These are phyloP conservation scores for Pseudoperonospora humuli DNA, from an alignment of 352 stramenopile genomes.

Conservation along the genomic window DNA sequence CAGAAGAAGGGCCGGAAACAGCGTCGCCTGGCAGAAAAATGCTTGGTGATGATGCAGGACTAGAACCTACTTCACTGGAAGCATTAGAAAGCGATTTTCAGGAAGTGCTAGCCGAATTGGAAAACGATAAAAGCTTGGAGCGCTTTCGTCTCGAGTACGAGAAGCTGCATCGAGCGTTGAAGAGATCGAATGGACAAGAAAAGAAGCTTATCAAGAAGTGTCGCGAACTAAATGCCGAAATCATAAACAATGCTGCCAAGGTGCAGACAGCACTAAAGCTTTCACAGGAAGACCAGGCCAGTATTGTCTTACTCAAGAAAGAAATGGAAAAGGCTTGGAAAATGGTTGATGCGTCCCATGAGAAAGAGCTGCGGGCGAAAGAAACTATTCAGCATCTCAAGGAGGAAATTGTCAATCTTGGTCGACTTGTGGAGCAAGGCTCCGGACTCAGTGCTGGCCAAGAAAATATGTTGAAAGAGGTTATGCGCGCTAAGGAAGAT, in stretches of 20 bases:
- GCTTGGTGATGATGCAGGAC: conserved; percentile 34
- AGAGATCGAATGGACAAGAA: conserved; percentile 92
- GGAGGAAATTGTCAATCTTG: conserved; percentile 93
- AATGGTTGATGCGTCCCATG: conserved; percentile 92
- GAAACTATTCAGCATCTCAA: conserved; percentile 93
- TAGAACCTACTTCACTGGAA: conserved; percentile 68
- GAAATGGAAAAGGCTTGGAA: conserved; percentile 95
- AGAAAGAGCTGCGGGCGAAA: conserved; percentile 91
- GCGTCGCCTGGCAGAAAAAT: conserved; percentile 33
- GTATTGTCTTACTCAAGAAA: conserved; percentile 90
- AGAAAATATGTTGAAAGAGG: conserved; percentile 90
- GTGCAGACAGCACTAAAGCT: conserved; percentile 93
- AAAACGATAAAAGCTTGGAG: conserved; percentile 90
- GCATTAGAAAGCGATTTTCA: conserved; percentile 91
- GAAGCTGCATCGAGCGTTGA: conserved; percentile 91
- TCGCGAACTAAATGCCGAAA: conserved; percentile 91
- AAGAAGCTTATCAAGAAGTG: conserved; percentile 95
- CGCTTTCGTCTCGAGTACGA: conserved; percentile 94
- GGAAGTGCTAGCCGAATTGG: conserved; percentile 87
- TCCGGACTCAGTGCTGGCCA: conserved; percentile 87
- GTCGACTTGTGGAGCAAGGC: conserved; percentile 92
- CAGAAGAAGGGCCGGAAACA: conserved; percentile 6
- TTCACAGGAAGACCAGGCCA: conserved; percentile 90
- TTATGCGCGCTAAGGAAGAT: conserved; percentile 87
- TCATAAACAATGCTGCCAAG: conserved; percentile 94